phyloP scores from a whole-genome alignment of 176 grass and related monocot genomes.

The Stipa capillata region DNA sequence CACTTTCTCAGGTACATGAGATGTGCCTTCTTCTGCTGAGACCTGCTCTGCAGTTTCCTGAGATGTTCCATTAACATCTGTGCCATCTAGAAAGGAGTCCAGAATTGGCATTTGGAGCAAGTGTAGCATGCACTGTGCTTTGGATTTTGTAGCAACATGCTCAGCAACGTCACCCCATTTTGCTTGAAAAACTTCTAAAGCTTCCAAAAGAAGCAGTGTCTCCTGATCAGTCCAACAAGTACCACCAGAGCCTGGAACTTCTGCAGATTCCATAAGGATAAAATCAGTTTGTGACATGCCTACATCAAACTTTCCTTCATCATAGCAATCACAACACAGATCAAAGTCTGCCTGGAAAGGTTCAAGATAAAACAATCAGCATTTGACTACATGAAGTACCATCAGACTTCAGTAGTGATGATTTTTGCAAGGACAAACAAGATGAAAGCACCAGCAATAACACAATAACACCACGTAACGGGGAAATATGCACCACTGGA shows the following conservation, averaged over 20 bases:
- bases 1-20: constrained; percentile 22
- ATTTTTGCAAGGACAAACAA: neutral
- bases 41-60: constrained; percentile 6
- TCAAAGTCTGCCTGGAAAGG: constrained; percentile 78
- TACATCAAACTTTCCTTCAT: constrained; percentile 52
- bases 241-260: constrained; percentile 47
- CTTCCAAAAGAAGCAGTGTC: constrained; percentile 75
- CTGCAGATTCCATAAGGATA: constrained; percentile 75
- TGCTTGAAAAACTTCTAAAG: constrained; percentile 65
- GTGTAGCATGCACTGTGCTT: constrained; percentile 72
- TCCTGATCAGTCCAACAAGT: constrained; percentile 81
- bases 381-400: neutral
- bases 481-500: neutral
- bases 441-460: neutral
- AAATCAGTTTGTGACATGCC: constrained; percentile 77
- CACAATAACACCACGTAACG: neutral
- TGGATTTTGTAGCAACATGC: constrained; percentile 88
- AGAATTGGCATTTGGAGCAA: constrained; percentile 76
- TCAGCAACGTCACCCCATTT: constrained; percentile 87
- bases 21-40: constrained; percentile 15
- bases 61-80: constrained; percentile 6
- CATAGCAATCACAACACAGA: constrained; percentile 76
- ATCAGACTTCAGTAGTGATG: neutral
- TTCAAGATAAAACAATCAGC: neutral
- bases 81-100: constrained; percentile 36